phyloP scores from a whole-genome alignment of 2,329 filamentous ascomycete species.

The Cordyceps cateniannulata region DNA sequence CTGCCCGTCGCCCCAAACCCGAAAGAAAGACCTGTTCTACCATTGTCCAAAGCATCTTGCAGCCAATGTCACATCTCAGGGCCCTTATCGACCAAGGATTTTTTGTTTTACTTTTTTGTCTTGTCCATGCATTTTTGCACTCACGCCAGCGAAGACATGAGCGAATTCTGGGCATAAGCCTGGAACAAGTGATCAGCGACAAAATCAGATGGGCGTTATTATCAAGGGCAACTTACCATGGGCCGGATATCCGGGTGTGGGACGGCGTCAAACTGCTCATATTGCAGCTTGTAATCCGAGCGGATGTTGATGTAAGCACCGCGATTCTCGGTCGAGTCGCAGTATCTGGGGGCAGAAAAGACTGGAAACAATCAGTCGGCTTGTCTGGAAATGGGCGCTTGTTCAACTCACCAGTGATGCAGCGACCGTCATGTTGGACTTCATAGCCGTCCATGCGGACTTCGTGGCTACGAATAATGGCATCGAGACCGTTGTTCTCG shows the following conservation, averaged over 20 bases:
- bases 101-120: background rate
- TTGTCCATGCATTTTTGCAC: constrained; percentile 10
- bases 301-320: constrained; percentile 98
- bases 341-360: constrained; percentile 96
- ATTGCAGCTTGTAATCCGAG: constrained; percentile 83
- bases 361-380: constrained; percentile 41
- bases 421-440: constrained; percentile 89
- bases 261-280: constrained; percentile 91
- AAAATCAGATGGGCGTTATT: background rate
- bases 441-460: constrained; percentile 99
- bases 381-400: background rate
- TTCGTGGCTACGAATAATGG: constrained; percentile 94
- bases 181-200: constrained; percentile 29
- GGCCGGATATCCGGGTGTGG: constrained; percentile 93
- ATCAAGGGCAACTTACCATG: constrained; percentile 52
- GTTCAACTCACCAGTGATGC: constrained; percentile 69
- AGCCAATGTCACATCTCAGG: background rate
- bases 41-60: constrained; percentile 2
- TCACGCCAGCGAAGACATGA: constrained; percentile 71
- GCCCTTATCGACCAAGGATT: background rate
- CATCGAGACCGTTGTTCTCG: constrained; percentile 88
- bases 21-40: background rate
- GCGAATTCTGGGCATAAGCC: constrained; percentile 80
- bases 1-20: background rate
- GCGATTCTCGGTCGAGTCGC: constrained; percentile 96